Evolutionary conservation across 176 grass and related monocot species (phyloP).

Genomic region (Melocanna baccifera): DNA sequence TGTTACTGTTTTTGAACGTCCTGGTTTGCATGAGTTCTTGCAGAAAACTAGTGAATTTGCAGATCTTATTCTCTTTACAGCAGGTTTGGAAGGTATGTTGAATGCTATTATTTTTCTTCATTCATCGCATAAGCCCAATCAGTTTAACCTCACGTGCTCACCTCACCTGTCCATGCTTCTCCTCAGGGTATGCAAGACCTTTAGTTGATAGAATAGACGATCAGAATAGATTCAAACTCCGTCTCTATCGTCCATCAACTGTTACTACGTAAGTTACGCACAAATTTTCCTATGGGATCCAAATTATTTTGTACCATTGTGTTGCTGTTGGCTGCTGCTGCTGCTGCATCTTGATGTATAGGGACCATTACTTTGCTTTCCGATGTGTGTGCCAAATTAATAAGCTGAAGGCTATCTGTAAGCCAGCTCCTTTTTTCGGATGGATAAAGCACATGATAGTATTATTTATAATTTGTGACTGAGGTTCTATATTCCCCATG

Average conservation of each 20-base stretch:
- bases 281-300: slow-evolving; percentile 19
- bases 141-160: not conserved
- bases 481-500: not conserved
- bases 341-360: slow-evolving; percentile 11
- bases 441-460: not conserved
- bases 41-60: slow-evolving; percentile 84
- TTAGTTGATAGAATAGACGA: slow-evolving; percentile 92
- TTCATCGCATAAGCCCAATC: not conserved
- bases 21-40: slow-evolving; percentile 94
- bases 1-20: slow-evolving; percentile 98
- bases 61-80: slow-evolving; percentile 97
- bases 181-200: slow-evolving; percentile 93
- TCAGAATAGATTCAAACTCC: slow-evolving; percentile 76
- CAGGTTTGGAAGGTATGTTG: slow-evolving; percentile 88
- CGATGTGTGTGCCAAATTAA: not conserved
- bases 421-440: not conserved
- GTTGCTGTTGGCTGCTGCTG: not conserved
- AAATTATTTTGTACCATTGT: slow-evolving; percentile 22
- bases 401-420: slow-evolving; percentile 16
- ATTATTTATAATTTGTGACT: not conserved
- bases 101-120: slow-evolving; percentile 14
- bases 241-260: slow-evolving; percentile 91
- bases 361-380: not conserved
- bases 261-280: slow-evolving; percentile 79
- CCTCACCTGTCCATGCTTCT: slow-evolving; percentile 19